Evolutionary conservation across 192 early-diverging fungal genomes (phyloP).

Genomic region (Coemansia sp.): DNA sequence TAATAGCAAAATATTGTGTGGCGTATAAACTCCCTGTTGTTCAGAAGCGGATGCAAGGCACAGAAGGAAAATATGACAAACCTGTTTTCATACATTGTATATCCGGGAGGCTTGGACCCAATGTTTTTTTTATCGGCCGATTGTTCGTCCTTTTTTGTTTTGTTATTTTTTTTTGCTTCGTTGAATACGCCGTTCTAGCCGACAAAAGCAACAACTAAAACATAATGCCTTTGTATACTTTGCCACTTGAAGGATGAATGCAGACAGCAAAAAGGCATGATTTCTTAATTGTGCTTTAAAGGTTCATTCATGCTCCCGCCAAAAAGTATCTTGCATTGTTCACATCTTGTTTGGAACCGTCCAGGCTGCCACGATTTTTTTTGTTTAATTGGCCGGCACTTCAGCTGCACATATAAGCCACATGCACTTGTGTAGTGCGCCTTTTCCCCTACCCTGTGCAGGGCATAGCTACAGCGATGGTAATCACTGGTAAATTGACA

Average conservation of each 20-base stretch:
- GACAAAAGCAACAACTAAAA: not conserved
- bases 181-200: not conserved
- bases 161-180: not conserved
- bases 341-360: not conserved
- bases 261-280: not conserved
- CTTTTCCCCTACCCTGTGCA: not conserved
- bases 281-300: not conserved
- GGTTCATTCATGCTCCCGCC: not conserved
- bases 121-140: not conserved
- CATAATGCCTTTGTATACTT: not conserved
- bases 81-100: not conserved
- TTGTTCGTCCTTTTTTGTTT: slow-evolving; percentile 3
- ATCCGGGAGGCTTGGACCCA: not conserved
- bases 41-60: not conserved
- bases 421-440: not conserved
- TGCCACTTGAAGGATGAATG: slow-evolving; percentile 6
- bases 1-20: not conserved
- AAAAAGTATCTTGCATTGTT: not conserved
- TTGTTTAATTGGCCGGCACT: not conserved
- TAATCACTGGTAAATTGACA: not conserved
- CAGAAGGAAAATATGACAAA: not conserved
- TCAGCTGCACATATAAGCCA: slow-evolving; percentile 1
- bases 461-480: slow-evolving; percentile 3
- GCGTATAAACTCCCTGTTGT: not conserved
- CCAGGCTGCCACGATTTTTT: not conserved